Evolutionary conservation across 2,329 filamentous ascomycete genomes (phyloP), one percentile per base, ranked within the genome.

Genomic region (Epichloe hybrida): DNA sequence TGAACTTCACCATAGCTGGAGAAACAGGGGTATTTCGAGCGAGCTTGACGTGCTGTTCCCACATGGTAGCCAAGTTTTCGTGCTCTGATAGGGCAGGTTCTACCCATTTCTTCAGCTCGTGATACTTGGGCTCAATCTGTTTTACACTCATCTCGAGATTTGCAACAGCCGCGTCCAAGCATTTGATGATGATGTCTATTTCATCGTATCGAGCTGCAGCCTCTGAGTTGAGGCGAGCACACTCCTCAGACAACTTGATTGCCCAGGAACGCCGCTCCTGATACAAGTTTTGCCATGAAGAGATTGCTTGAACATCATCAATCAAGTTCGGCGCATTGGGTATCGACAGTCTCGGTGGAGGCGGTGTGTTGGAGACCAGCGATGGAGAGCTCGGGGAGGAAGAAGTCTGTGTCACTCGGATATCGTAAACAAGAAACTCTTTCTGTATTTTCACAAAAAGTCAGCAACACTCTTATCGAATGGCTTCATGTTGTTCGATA

Each of bases 391-490:
- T 64, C 38, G 67, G 68, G 7, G 74, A 60, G 48, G 76, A 72
- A 46, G 75, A 69, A 48, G 79, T 67, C 56, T 83, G 76, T 56
- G 84, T 81, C 59, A 84, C 80, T 58, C 83, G 81, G 55, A 89
- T 85, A 67, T 96, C 89, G 68, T 95, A 98, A 49, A 97, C 80
- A 64, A 86, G 97, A 52, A 98, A 82, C 65, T 97, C 89, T 57
- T 81, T 86, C 84, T 94, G 39, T 9, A 39, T 12, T 34, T 3
- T 4, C 4, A 20, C 7, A 51, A 27, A 37, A n/a, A 40, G 23
- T 48, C 35, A 50, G 20, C n/a, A 35, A 36, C 21, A 27, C 36
- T 37, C 20, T 8, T n/a, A 36, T 40, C 43, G 35, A n/a, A 15
- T 21, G 15, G n/a, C 45, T 15, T 36, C n/a, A 39, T 17, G 23